Base-by-base conservation (phyloP, 805 yeast species). In the Scheffersomyces stipitis region DNA sequence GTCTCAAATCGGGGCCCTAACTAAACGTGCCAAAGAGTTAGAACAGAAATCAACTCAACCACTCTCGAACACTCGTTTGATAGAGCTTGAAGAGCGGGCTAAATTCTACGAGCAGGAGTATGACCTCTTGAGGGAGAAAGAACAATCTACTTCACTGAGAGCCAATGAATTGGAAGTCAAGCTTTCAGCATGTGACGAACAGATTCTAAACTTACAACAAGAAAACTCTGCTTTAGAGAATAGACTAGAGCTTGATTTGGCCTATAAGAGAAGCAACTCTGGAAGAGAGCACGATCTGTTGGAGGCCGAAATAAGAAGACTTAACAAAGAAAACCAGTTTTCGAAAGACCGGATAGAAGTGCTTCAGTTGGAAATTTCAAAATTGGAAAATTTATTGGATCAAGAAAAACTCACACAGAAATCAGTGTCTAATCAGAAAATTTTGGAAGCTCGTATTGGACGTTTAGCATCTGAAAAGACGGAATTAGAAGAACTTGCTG, bases 1-100 rank as follows among this genome's bases (percentile, higher is more conserved):
- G 17, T 18, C 18, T 16, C 28, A 34, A 28, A 34, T 34, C 33
- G 37, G 22, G 20, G 28, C 37, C 6, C 24, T 34, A 5, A 22
- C 28, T 6, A 28, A 10, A 20, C 7, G 10, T 7, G 24, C 10
- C 9, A 10, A 20, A 7, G 9, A 7, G 7, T 10, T 20, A 7
- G 24, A 20, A 20, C 24, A 7, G 24, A 20, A 20, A 7, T 7
- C 24, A 7, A 7, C 7, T 10, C 24, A 20, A 20, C 24, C 24
- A 20, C 24, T 7, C 9, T 20, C 24, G 9, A 20, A 20, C 10
- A 10, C 24, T 20, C 24, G 10, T 20, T 7, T 20, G 10, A 20
- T 20, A 7, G 24, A 20, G 10, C 24, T 20, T 7, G 24, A 20
- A 20, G 24, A 20, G 10, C 24, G 24, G 7, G 24, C 24, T 10